Evolutionary conservation across 148 eudicot species (phyloP).

Genomic region (Cornus florida): DNA sequence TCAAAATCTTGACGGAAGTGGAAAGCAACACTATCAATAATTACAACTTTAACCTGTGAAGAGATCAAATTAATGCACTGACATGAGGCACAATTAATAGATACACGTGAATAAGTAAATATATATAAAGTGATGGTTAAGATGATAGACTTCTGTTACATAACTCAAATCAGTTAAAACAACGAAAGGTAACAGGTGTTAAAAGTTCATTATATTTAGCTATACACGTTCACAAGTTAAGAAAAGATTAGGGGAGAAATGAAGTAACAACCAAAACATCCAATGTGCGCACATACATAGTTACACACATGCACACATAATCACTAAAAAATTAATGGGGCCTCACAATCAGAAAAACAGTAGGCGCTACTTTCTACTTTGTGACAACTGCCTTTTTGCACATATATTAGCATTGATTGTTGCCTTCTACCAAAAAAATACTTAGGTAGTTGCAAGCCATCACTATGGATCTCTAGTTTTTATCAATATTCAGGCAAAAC

Average conservation of each 20-base stretch:
- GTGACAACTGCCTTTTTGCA: not conserved
- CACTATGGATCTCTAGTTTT: not conserved
- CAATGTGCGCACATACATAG: not conserved
- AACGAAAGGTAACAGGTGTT: not conserved
- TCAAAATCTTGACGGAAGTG: constrained; percentile 99
- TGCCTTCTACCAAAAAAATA: not conserved
- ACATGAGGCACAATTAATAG: not conserved
- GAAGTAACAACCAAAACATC: not conserved
- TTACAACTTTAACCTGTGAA: constrained; percentile 77
- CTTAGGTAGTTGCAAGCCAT: not conserved
- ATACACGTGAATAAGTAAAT: not conserved
- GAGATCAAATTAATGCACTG: not conserved
- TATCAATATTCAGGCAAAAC: not conserved
- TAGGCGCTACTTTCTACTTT: no score
- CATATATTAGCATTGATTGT: not conserved
- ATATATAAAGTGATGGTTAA: not conserved
- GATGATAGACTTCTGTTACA: not conserved
- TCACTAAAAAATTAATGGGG: not conserved
- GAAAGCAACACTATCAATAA: constrained; percentile 86
- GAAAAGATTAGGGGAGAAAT: not conserved
- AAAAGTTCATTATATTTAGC: not conserved
- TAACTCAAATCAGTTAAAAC: not conserved
- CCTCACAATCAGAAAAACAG: not conserved
- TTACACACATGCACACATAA: not conserved
- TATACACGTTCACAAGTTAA: not conserved